phyloP scores from a whole-genome alignment of 129 eudicot genomes.

The Deinandra increscens region DNA sequence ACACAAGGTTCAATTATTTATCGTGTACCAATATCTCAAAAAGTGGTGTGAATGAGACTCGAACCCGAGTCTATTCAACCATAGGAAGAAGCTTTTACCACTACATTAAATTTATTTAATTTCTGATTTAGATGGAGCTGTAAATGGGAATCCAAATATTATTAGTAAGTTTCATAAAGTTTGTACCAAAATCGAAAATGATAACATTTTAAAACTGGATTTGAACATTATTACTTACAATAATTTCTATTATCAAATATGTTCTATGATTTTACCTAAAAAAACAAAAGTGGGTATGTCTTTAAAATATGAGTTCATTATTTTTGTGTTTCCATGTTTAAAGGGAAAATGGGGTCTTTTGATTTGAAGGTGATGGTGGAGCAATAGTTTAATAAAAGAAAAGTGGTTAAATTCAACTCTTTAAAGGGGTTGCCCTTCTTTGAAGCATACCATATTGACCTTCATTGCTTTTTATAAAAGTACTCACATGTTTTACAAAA shows the following conservation, averaged over 20 bases:
- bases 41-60: no score
- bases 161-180: not conserved
- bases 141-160: not conserved
- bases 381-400: slow-evolving; percentile 26
- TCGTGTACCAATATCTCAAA: no score
- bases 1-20: no score
- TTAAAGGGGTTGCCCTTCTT: slow-evolving; percentile 41
- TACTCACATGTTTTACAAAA: slow-evolving; percentile 25
- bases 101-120: no score
- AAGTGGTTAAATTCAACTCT: slow-evolving; percentile 36
- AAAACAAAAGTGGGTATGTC: not conserved
- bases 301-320: slow-evolving; percentile 1
- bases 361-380: slow-evolving; percentile 31
- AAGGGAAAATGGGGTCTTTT: not conserved
- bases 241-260: not conserved
- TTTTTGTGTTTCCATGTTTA: slow-evolving; percentile 1
- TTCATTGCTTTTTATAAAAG: slow-evolving; percentile 12
- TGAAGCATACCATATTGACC: slow-evolving; percentile 45
- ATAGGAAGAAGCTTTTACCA: no score
- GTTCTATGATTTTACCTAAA: not conserved
- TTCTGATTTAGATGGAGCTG: not conserved
- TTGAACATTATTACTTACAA: not conserved
- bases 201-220: no score
- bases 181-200: no score
- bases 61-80: no score